Base-by-base conservation (phyloP, 768 basidiomycete species). In the Suillus luteus region DNA sequence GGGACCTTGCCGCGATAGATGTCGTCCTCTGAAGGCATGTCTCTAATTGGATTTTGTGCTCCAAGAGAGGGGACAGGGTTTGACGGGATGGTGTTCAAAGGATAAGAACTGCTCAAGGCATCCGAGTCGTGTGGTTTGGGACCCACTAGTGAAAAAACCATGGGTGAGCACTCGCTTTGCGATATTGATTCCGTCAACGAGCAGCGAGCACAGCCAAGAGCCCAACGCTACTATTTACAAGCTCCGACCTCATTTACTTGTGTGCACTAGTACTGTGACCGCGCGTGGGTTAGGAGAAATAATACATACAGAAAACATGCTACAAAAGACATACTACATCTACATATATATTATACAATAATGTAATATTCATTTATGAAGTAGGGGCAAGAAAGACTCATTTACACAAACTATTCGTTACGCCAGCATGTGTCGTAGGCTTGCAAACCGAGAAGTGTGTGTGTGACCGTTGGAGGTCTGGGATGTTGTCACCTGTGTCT, bases 1-100 rank as follows among this genome's bases (percentile, higher is more conserved):
- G 80, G 79, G 27, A 76, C 78, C 31, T 79, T 78, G 27, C 87
- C 89, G 66, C 88, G 83, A 71, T 86, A 89, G 65, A 90, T 88
- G 70, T 90, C 87, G 40, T 77, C 71, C 49, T 80, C 76, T n/a
- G 70, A 69, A 37, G 41, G 24, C 44, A 51, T 58, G 62, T 61
- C 65, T 17, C 31, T 17, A 41, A 49, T 66, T 62, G 33, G 41
- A 55, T 46, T 6, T 27, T 62, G 33, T 17, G 40, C n/a, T 31
- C 22, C 49, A 55, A 55, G 6, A 33, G 24, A 38, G 11, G 52
- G 3, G 31, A 59, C 43, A 60, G 6, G 17, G n/a, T 35, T 55
- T 15, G 37, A 33, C 24, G 15, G 15, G 4, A 40, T 15, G 17
- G 40, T 27, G 15, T 9, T 15, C 15, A 57, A 57, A 58, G 57